Evolutionary conservation across 2,329 filamentous ascomycete species (phyloP), one percentile per base, ranked within the genome.

Genomic region (Alternaria sp.): DNA sequence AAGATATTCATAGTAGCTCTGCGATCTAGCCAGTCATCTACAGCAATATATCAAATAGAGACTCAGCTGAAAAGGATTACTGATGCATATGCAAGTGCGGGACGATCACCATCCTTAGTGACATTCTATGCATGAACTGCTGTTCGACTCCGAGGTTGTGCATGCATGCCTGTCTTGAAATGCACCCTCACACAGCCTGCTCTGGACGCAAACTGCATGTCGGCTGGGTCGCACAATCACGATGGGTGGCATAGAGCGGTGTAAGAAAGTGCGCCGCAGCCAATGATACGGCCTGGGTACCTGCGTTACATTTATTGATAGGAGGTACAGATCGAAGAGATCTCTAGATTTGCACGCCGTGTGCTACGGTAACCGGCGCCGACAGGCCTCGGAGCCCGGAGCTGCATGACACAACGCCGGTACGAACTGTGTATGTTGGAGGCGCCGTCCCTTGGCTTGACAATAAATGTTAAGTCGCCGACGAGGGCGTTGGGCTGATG

Each of bases 11-110:
- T 51, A 36, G 32, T 51, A 36, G 26, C 30, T 54, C 15, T 46
- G 25, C 25, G 26, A 51, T 58, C 30, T 60, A 60, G 57, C 23
- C 17, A 5, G n/a, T 21, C 32, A n/a, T 55, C 17, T 62, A 58
- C 25, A 54, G 55, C 54, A 28, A 25, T 43, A 57, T 17, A 49
- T 21, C 26, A n/a, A 54, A 54, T 59, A 40, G 40, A 59, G 44
- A 54, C 19, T 40, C 49, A 25, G 11, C 44, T 28, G 59, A 21
- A 43, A 30, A n/a, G 25, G 28, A 21, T 50, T 52, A 36, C 23
- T 25, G 51, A 62, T 71, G 65, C 67, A 62, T 65, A 61, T 69
- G 68, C 67, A 69, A 62, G 63, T 57, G 65, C 68, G 68, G 66
- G 66, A 59, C 66, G 68, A 71, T 70, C 68, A 57, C 49, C 49